phyloP scores from a whole-genome alignment of 805 yeast species.

The Naumovozyma castellii region DNA sequence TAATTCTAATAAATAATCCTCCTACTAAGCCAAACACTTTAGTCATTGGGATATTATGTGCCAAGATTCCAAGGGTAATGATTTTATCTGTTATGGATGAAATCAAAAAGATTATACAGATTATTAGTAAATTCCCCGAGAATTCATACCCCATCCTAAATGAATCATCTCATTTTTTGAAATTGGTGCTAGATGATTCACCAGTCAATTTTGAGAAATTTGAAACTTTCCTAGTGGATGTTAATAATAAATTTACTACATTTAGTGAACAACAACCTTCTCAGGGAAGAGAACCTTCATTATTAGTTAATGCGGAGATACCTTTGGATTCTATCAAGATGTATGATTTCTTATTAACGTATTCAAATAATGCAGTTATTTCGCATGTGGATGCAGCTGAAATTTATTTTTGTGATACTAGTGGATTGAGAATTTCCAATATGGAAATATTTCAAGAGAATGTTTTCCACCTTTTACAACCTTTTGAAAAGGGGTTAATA shows the following conservation, averaged over 20 bases:
- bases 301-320: conserved; percentile 53
- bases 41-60: conserved; percentile 49
- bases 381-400: conserved; percentile 24
- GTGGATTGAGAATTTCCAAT: conserved; percentile 23
- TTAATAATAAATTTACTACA: conserved; percentile 32
- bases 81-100: conserved; percentile 59
- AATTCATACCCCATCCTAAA: conserved; percentile 35
- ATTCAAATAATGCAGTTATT: conserved; percentile 22
- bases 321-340: conserved; percentile 34
- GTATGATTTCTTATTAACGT: conserved; percentile 22
- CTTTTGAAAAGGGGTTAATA: conserved; percentile 30
- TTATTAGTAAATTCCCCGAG: conserved; percentile 47
- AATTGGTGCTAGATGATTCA: conserved; percentile 30
- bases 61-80: conserved; percentile 62
- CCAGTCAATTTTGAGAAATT: conserved; percentile 48
- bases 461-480: conserved; percentile 32
- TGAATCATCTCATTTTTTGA: conserved; percentile 27
- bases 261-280: conserved; percentile 22
- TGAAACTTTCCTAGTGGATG: conserved; percentile 53
- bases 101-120: conserved; percentile 49
- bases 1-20: conserved; percentile 34
- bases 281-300: conserved; percentile 26
- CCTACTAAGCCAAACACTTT: conserved; percentile 30
- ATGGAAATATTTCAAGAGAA: conserved; percentile 25
- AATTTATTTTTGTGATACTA: conserved; percentile 26